Evolutionary conservation across 768 basidiomycete species (phyloP), one percentile per base, ranked within the genome.

Genomic region (Rhodotorula toruloides): DNA sequence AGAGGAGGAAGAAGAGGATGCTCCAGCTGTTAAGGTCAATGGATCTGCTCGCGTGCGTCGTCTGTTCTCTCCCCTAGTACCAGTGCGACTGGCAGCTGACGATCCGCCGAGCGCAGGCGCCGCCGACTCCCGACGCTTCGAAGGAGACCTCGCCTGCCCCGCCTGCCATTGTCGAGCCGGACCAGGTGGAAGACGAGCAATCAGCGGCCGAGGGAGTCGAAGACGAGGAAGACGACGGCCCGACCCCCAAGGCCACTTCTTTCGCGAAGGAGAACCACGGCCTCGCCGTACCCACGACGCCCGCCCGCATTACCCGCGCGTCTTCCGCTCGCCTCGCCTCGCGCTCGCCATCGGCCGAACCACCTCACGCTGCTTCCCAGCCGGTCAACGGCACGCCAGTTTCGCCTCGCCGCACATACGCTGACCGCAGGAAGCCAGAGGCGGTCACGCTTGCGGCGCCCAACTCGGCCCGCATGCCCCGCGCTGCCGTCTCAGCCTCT

Each of bases 301-400:
- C 63, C 5, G 42, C 40, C 9, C 63, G 63, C 25, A 7, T 64
- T 31, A 64, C 63, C 11, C 63, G 63, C 10, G 55, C 48, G 2
- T 39, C 63, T 3, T 36, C 57, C 4, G 63, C 63, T 29, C 53
- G 53, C n/a, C 34, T 54, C 37, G 53, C 53, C 7, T 39, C 36
- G 14, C 63, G 63, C 22, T 58, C 63, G 17, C 47, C 55, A 0
- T 64, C 63, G 4, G 55, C 63, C 32, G 55, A 57, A 16, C 36
- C 54, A 8, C 8, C 34, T 13, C 22, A 32, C 25, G 8, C 29
- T 25, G n/a, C 54, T 19, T 22, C 53, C 21, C 37, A 8, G 19
- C 17, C 25, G 29, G 14, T 39, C 62, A 4, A 47, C 54, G 19
- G 29, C 19, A 14, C 34, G 46, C 9, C 61, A 34, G 29, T n/a